Conservation (phyloP, 2,329 filamentous ascomycete species). For the Sclerotinia trifoliorum region DNA sequence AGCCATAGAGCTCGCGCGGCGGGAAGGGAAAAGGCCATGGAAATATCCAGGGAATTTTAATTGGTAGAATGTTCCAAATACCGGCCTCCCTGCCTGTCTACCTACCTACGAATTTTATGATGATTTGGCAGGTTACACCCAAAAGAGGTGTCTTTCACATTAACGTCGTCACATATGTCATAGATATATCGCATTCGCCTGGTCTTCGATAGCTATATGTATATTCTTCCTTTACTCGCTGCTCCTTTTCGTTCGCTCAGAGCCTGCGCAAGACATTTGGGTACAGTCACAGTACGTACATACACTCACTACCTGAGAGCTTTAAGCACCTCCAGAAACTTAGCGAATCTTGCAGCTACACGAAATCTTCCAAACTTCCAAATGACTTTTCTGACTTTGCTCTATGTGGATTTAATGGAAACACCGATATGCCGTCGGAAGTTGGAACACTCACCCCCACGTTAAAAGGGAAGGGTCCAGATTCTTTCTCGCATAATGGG, state of each 20-base stretch:
- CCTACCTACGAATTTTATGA: not conserved
- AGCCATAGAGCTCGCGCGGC: conserved; percentile 8
- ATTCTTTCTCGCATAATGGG: conserved; percentile 2
- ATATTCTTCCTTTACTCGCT: not conserved
- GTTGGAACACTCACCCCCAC: not conserved
- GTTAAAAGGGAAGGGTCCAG: not conserved
- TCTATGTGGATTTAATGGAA: not conserved
- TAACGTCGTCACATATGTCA: not conserved
- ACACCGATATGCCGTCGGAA: not conserved
- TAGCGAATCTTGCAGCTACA: not conserved
- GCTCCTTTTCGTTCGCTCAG: not conserved
- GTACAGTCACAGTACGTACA: not conserved
- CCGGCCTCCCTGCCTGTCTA: too few relatives aligned
- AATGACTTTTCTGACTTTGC: not conserved
- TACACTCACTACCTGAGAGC: not conserved
- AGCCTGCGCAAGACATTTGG: conserved; percentile 15
- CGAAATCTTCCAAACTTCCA: not conserved
- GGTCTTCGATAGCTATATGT: not conserved
- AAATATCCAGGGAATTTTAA: not conserved
- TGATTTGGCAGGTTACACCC: not conserved
- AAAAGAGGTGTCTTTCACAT: not conserved
- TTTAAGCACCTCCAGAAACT: not conserved
- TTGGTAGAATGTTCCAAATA: conserved; percentile 3
- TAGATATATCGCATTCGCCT: not conserved
- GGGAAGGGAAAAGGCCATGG: not conserved